Base-by-base conservation (phyloP, 371 early-diverging fungal genomes). In the Mucor circinelloides region DNA sequence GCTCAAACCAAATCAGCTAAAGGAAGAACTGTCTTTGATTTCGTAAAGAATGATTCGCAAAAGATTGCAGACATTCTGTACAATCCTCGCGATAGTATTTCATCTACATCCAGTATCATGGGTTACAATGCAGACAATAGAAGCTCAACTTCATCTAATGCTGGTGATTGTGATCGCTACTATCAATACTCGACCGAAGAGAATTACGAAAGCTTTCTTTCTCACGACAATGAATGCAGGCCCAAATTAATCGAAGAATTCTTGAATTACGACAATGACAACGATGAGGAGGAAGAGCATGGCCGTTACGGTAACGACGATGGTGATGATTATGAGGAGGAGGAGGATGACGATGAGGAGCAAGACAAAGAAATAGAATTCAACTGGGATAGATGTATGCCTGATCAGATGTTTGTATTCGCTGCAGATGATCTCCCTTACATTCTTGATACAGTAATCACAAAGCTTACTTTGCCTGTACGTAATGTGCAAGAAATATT, bases 341-440 rank as follows among this genome's bases (percentile, higher is more conserved):
- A 73, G 1, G 77, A 74, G 7, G 71, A 72, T 27, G 52, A 34
- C n/a, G 69, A 76, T 6, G 60, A 69, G 3, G 58, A 71, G 32
- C 23, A 52, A 52, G 52, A 52, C 52, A 52, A 27, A 15, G 52
- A 52, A 52, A 52, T 52, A 52, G 67, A 67, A 60, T 94, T 94
- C 78, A 79, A 89, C 42, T 95, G 91, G 92, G 90, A 90, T 59
- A 85, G 76, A 58, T 92, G 94, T 77, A 78, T 81, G 50, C 89
- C 89, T 9, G 92, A 94, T 77, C 95, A 94, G 56, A 95, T 95
- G 95, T 90, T 95, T 83, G 97, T 95, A 13, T 93, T 96, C 75
- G 86, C 89, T 32, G 82, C 83, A 42, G 81, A 84, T 52, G 83
- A 91, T 25, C 76, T 95, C 50, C 81, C 85, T 5, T 86, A 84